phyloP scores from a whole-genome alignment of 2,329 filamentous ascomycete species.

The Beauveria sp. region DNA sequence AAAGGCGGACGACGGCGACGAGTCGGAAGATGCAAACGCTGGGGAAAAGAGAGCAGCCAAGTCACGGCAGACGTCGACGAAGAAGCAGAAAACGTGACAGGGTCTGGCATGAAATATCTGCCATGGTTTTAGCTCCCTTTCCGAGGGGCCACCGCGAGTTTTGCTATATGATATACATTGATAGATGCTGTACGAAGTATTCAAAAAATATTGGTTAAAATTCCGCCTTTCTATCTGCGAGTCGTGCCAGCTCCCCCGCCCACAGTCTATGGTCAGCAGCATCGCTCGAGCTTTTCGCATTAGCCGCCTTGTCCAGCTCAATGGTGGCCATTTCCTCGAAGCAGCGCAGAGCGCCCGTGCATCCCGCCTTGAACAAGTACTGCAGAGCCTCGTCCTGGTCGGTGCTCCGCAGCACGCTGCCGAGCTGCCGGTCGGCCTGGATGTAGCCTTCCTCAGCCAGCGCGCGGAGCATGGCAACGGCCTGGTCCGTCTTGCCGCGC shows the following conservation, averaged over 20 bases:
- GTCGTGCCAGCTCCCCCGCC: slow-evolving; percentile 27
- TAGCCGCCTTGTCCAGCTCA: slow-evolving; percentile 18
- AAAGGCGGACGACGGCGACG: slow-evolving; percentile 23
- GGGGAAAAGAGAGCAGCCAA: slow-evolving; percentile 19
- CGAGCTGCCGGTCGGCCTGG: slow-evolving; percentile 23
- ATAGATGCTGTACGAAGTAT: slow-evolving; percentile 6
- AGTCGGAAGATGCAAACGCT: slow-evolving; percentile 13
- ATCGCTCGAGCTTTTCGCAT: slow-evolving; percentile 11
- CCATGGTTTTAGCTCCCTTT: not conserved
- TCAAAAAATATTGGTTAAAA: slow-evolving; percentile 17
- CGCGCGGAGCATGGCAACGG: slow-evolving; percentile 17
- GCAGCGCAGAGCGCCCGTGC: slow-evolving; percentile 18
- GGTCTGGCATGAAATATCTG: not conserved
- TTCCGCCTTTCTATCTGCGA: slow-evolving; percentile 19
- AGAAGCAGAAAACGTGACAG: slow-evolving; percentile 21
- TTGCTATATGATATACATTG: slow-evolving; percentile 16
- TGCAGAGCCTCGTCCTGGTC: slow-evolving; percentile 19
- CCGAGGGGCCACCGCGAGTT: not conserved
- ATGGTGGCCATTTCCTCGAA: slow-evolving; percentile 24
- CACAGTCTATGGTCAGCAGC: slow-evolving; percentile 20
- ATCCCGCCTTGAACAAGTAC: slow-evolving; percentile 21
- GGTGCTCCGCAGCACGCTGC: slow-evolving; percentile 16
- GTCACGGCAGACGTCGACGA: slow-evolving; percentile 1
- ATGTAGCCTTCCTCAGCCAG: slow-evolving; percentile 16
- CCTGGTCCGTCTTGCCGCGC: slow-evolving; percentile 17